Evolutionary conservation across 2,329 filamentous ascomycete species (phyloP), one percentile per base, ranked within the genome.

Genomic region (Alternaria novae-zelandiae): DNA sequence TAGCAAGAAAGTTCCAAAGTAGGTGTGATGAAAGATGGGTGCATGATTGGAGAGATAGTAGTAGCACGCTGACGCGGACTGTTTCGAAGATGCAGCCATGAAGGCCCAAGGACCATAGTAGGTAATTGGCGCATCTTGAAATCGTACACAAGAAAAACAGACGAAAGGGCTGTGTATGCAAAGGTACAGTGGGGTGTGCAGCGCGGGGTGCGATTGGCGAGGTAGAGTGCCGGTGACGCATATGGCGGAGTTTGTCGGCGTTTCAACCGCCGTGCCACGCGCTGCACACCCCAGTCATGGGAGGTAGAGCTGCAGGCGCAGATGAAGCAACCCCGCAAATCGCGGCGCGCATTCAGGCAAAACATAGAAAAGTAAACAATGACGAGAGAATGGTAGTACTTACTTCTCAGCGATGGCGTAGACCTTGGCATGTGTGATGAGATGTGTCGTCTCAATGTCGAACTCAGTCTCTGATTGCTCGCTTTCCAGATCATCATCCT

Each of bases 381-480:
- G 59, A 65, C 54, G 49, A 63, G 68, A n/a, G 15, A 41, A 41
- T 59, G 11, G 59, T 60, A 53, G 54, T 64, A 79, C 79, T 73
- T 78, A 80, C 77, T 85, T 85, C 71, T 85, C 83, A 10, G 82
- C 83, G 23, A 85, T 79, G 32, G 83, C 82, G 69, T 85, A 85
- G 43, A 85, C 81, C 56, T 81, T 81, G 13, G 82, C 80, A 67
- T 85, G 83, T 15, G 80, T 78, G 51, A 85, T 66, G 6, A 85
- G 77, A 69, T 84, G 78, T 6, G 82, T 78, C 45, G 77, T 74
- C 64, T 81, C 78, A 12, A 73, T 70, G 50, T 80, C 79, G 44
- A 76, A 70, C 53, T 81, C 74, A 47, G 81, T 73, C 60, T 79
- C 75, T 21, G 66, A 66, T 43, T 69, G 62, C 17, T 70, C 61